A percentile compares a stretch with the other conserved stretches of the same genome.
Evolutionary conservation across 2,329 filamentous ascomycete genomes (phyloP).

Genomic region (Venturia oleaginea): DNA sequence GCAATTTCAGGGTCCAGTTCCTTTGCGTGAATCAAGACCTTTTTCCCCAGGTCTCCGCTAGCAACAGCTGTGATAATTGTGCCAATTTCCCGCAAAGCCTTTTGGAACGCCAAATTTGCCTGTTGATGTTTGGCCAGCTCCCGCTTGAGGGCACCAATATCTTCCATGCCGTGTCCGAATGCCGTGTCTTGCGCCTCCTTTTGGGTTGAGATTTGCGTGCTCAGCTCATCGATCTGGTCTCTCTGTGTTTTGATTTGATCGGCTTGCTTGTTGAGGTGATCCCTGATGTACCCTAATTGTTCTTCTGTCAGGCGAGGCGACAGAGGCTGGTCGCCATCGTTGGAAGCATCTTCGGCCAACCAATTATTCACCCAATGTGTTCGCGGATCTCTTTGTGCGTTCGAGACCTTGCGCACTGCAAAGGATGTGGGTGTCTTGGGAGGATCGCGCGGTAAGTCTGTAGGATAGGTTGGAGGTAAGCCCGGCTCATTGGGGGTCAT

Average conservation of each 20-base stretch:
- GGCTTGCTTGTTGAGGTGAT: constrained; percentile 88
- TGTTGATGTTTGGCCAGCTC: constrained; percentile 96
- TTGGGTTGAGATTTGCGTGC: constrained; percentile 76
- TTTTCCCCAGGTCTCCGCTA: constrained; percentile 90
- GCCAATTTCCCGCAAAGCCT: constrained; percentile 90
- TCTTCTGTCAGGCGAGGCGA: constrained; percentile 61
- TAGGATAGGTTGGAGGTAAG: constrained; percentile 44
- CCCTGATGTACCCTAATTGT: constrained; percentile 74
- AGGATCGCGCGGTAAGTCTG: constrained; percentile 44
- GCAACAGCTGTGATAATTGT: constrained; percentile 96
- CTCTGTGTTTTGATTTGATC: constrained; percentile 84
- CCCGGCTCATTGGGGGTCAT: constrained; percentile 69
- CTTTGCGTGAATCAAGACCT: constrained; percentile 87
- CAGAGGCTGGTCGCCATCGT: constrained; percentile 35
- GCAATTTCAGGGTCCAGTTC: constrained; percentile 99
- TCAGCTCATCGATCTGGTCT: constrained; percentile 75
- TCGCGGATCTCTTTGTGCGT: constrained; percentile 24
- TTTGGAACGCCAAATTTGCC: constrained; percentile 97
- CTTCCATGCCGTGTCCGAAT: constrained; percentile 69
- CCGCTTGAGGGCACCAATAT: constrained; percentile 80
- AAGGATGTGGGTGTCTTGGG: constrained; percentile 26
- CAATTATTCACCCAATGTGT: constrained; percentile 41
- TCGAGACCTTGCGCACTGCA: constrained; percentile 25
- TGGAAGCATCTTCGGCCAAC: constrained; percentile 43
- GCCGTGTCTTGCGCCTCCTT: constrained; percentile 76